Percentiles rank a stretch among this genome's conserved stretches.
These are phyloP conservation scores for Endoconidiophora laricicola DNA, from an alignment of 2,329 filamentous ascomycete species.

Conservation along the genomic window DNA sequence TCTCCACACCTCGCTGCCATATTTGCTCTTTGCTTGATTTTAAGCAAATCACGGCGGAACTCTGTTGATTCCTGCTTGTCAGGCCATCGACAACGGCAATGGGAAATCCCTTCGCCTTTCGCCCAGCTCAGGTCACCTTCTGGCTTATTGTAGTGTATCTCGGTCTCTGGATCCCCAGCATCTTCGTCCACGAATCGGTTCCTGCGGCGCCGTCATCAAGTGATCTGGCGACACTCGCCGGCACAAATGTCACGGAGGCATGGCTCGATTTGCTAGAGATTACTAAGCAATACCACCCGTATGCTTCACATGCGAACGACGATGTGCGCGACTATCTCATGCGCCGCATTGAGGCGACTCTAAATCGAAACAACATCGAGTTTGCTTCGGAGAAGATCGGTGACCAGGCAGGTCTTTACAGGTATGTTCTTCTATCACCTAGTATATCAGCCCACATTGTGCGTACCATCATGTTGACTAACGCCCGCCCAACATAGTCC, in stretches of 20 bases:
- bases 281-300: constrained; percentile 66
- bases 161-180: constrained; percentile 53
- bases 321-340: constrained; percentile 62
- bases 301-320: constrained; percentile 75
- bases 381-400: constrained; percentile 26
- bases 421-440: constrained; percentile 1
- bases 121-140: constrained; percentile 64
- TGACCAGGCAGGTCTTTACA: constrained; percentile 13
- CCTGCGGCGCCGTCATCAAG: constrained; percentile 39
- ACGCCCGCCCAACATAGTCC: not conserved
- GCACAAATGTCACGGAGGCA: constrained; percentile 68
- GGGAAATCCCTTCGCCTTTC: constrained; percentile 54
- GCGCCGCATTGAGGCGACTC: constrained; percentile 50
- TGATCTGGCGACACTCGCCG: constrained; percentile 35
- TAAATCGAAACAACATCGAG: constrained; percentile 40
- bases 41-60: too few species aligned
- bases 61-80: not conserved
- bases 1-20: not conserved
- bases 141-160: constrained; percentile 64
- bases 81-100: not conserved
- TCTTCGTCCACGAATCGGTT: constrained; percentile 61
- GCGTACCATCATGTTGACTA: not conserved
- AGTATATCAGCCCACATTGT: not conserved
- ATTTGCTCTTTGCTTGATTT: not conserved
- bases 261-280: constrained; percentile 71